Conservation (phyloP, 2,329 filamentous ascomycete species). For the Colletotrichum australisinense region DNA sequence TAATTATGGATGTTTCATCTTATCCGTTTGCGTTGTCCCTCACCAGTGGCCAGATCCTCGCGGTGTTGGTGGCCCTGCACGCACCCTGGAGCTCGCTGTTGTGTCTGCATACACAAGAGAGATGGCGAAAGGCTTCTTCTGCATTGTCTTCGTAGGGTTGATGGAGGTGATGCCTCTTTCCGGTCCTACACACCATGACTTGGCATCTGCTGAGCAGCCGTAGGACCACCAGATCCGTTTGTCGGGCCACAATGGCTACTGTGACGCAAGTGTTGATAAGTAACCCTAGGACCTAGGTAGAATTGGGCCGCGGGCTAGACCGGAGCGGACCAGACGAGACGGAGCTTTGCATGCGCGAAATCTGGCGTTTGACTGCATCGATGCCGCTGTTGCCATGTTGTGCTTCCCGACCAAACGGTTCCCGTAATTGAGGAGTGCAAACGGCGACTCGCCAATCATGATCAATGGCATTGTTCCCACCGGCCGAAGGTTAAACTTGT, state of each 20-base stretch:
- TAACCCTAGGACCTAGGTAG: not conserved
- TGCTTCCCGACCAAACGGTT: conserved; percentile 37
- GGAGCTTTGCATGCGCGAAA: conserved; percentile 38
- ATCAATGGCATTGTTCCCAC: conserved; percentile 34
- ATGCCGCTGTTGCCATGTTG: conserved; percentile 37
- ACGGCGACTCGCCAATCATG: conserved; percentile 36
- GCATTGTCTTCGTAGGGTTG: not conserved
- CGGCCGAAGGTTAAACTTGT: conserved; percentile 32
- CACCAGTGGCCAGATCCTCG: conserved; percentile 13
- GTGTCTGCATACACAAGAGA: not conserved
- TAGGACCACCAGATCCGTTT: conserved; percentile 24
- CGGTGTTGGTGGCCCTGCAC: conserved; percentile 9
- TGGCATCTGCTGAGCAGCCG: not conserved
- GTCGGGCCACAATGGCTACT: conserved; percentile 15
- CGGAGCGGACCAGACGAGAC: conserved; percentile 15
- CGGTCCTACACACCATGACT: not conserved
- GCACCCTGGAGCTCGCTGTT: conserved; percentile 10
- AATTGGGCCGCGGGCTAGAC: conserved; percentile 15
- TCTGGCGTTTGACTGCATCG: conserved; percentile 42
- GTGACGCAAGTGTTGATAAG: conserved; percentile 8
- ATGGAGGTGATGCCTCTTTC: conserved; percentile 3
- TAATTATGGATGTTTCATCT: conserved; percentile 34
- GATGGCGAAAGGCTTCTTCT: conserved; percentile 10
- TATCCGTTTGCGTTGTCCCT: conserved; percentile 29
- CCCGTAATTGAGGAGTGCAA: conserved; percentile 35